Base-by-base conservation (phyloP, 2,329 filamentous ascomycete genomes). In the Bipolaris gigantea region DNA sequence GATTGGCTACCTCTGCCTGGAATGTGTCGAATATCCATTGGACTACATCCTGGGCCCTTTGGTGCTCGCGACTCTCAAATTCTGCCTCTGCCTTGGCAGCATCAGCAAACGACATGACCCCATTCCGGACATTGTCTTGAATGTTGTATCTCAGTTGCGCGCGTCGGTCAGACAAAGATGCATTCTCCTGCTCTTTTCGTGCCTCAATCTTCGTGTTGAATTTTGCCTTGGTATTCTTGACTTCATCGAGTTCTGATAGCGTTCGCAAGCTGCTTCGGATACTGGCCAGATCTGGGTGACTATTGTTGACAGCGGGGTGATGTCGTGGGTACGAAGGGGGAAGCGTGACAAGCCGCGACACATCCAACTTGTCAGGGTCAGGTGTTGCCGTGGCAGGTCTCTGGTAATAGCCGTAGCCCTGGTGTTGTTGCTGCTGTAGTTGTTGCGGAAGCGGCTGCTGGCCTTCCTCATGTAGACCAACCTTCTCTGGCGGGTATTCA, bases 231-330 rank as follows among this genome's bases (percentile, higher is more conserved):
- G 87, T 87, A 0, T 79, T 81, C 53, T 87, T 83, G 5, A 93
- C 77, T 66, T 94, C 89, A 15, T 82, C 80, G 45, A 96, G 77
- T 63, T 94, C 87, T 48, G 87, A 89, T 36, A 96, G 77, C 1
- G 82, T 81, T 13, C 92, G 85, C 18, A 97, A 89, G 0, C 86
- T 83, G 3, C 81, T 85, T 45, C 94, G 86, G 42, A 90, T 92
- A 1, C 85, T 82, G 0, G 88, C 83, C n/a, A 99, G 82, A 60
- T 95, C 89, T 0, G 94, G 94, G 69, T 99, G 94, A 63, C 85
- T 95, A 69, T 97, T 99, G 73, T 96, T 97, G 15, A 97, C 90
- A 0, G 94, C 94, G 8, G 94, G 94, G 65, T 97, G 89, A 68
- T 97, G 93, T 7, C 93, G 87, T 1, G 94, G 94, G 72, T 96